Conservation (phyloP, 2,329 filamentous ascomycete species). For the Raffaelea albimanens region DNA sequence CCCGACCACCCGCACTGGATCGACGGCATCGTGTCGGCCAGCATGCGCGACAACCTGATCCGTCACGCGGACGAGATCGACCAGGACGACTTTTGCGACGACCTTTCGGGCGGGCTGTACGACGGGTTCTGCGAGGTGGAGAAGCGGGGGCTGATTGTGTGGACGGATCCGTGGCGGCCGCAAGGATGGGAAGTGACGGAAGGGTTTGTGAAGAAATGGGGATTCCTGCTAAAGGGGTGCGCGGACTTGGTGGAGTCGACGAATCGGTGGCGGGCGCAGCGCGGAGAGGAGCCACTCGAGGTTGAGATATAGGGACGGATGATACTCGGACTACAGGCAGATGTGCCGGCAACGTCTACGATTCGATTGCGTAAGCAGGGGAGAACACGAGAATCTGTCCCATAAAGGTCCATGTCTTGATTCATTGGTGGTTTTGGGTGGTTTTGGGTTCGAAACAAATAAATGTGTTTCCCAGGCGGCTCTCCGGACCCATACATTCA, state of each 20-base stretch:
- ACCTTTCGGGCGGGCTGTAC: slow-evolving; percentile 19
- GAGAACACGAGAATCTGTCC: too few relatives aligned
- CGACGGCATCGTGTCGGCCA: slow-evolving; percentile 17
- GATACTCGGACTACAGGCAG: too few relatives aligned
- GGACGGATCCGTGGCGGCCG: slow-evolving; percentile 28
- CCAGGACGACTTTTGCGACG: slow-evolving; percentile 20
- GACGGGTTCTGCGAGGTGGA: slow-evolving; percentile 19
- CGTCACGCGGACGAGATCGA: slow-evolving; percentile 12
- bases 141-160: slow-evolving; percentile 23
- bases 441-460: too few relatives aligned
- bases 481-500: too few relatives aligned
- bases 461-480: too few relatives aligned
- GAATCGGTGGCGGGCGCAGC: slow-evolving; percentile 26
- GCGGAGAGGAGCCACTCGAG: slow-evolving; percentile 16
- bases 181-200: slow-evolving; percentile 32
- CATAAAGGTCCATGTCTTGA: too few relatives aligned
- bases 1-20: slow-evolving; percentile 20
- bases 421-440: too few relatives aligned
- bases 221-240: slow-evolving; percentile 28
- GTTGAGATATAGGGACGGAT: too few relatives aligned
- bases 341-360: too few relatives aligned
- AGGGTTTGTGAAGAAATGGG: slow-evolving; percentile 27
- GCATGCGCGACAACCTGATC: slow-evolving; percentile 21
- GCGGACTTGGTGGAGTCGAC: slow-evolving; percentile 24
- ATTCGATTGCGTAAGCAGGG: too few relatives aligned